Conservation (phyloP, 176 grass and related monocot species). For the Microstegium vimineum region DNA sequence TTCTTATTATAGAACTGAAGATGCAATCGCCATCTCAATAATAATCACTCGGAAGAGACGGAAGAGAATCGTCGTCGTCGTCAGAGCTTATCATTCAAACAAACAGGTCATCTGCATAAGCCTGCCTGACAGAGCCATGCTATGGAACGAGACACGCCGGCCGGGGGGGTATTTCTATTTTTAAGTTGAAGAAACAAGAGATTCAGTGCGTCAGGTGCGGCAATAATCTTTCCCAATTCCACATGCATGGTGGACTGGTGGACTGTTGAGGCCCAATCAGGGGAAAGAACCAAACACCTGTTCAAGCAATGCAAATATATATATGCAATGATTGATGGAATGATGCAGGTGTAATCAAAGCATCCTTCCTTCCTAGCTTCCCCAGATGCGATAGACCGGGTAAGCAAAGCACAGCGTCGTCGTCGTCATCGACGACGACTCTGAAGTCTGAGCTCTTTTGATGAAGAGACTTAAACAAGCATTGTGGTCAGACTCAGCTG, state of each 20-base stretch:
- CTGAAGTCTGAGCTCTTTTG: too few species aligned
- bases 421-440: too few species aligned
- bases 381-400: background rate
- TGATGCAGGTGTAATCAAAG: background rate
- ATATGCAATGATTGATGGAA: background rate
- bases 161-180: background rate
- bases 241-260: background rate
- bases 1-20: background rate
- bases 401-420: too few species aligned
- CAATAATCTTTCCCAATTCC: background rate
- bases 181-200: background rate
- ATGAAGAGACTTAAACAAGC: background rate
- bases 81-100: background rate
- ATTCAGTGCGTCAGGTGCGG: background rate
- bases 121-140: too few species aligned
- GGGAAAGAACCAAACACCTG: background rate
- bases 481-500: background rate
- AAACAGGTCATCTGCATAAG: background rate
- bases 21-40: background rate
- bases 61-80: background rate
- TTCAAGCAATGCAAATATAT: background rate
- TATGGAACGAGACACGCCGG: background rate
- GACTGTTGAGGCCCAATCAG: background rate
- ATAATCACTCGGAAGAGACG: background rate
- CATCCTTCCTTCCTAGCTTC: background rate